Evolutionary conservation across 805 yeast genomes (phyloP), one percentile per base, ranked within the genome.

Genomic region (Wickerhamomyces tratensis): DNA sequence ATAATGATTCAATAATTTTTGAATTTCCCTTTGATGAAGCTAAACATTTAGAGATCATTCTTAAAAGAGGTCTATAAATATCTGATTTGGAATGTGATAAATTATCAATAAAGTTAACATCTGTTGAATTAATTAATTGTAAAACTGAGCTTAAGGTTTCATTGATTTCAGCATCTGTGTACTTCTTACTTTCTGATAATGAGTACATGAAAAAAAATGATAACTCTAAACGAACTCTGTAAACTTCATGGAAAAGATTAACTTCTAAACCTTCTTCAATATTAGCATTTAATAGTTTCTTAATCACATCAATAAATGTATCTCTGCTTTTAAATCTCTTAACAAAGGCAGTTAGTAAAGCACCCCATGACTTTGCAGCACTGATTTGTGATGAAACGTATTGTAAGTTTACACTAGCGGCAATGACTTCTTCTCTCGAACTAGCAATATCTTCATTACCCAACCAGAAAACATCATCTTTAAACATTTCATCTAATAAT

Each of bases 321-420:
- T 55, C 45, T 5, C 62, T 59, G 0, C 48, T 45, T 2, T 57
- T 52, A 25, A 57, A 58, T 38, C 64, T 67, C 46, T 77, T 72
- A 45, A 83, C 72, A 51, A 65, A 80, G 0, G 91, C 76, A 0
- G 91, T 79, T 25, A 86, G 47, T 33, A 88, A 64, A 2, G 93
- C 87, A 40, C 91, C 88, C 73, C 86, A 78, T 0, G 94, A 74
- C 51, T 81, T 82, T 5, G 86, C 82, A 20, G 84, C 74, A 5
- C 76, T 66, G 13, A 80, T 67, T 52, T 87, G 95, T 1, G 89
- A 72, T 36, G 78, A 71, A 7, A 77, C 70, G 50, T 69, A 71
- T 47, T 86, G 86, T 39, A 78, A 54, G 51, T 81, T 80, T 37
- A 79, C 59, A 46, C 88, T 79, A 1, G 83, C 77, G 1, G 70